phyloP scores from a whole-genome alignment of 2,329 filamentous ascomycete species.

The Sporothrix euskadiensis region DNA sequence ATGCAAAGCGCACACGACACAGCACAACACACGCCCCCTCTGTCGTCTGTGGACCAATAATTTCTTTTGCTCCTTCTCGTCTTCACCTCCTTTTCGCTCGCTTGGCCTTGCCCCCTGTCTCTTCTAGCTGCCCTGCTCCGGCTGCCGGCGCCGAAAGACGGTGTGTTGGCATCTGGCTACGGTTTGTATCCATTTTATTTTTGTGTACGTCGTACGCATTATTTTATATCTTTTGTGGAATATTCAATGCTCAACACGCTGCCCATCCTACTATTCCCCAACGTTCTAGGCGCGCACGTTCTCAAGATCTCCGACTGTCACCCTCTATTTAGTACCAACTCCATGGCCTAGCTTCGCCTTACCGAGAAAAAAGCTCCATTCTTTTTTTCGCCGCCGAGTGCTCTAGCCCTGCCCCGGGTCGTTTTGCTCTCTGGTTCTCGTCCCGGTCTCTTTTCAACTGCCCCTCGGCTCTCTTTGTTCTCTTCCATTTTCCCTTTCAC shows the following conservation, averaged over 20 bases:
- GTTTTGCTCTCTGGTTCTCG: not conserved
- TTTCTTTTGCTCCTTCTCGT: not conserved
- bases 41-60: constrained; percentile 2
- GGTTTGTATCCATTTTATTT: not conserved
- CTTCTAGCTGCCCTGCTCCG: not conserved
- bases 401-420: constrained; percentile 3
- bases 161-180: not conserved
- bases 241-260: not conserved
- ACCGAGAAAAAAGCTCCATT: constrained; percentile 21
- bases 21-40: constrained; percentile 1
- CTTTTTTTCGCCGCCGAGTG: constrained; percentile 19
- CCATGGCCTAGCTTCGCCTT: constrained; percentile 13
- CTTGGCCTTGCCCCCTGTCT: constrained; percentile 9
- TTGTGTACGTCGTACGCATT: not conserved
- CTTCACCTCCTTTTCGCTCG: constrained; percentile 4
- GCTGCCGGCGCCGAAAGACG: constrained; percentile 15
- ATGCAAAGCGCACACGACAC: constrained; percentile 19
- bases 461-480: constrained; percentile 19
- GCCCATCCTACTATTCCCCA: not conserved
- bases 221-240: not conserved
- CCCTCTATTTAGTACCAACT: constrained; percentile 7
- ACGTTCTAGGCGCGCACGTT: constrained; percentile 1
- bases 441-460: not conserved
- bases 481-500: not conserved
- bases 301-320: not conserved